These are phyloP conservation scores for Nematodospora valgi DNA, from an alignment of 805 yeast genomes.

Conservation along the genomic window DNA sequence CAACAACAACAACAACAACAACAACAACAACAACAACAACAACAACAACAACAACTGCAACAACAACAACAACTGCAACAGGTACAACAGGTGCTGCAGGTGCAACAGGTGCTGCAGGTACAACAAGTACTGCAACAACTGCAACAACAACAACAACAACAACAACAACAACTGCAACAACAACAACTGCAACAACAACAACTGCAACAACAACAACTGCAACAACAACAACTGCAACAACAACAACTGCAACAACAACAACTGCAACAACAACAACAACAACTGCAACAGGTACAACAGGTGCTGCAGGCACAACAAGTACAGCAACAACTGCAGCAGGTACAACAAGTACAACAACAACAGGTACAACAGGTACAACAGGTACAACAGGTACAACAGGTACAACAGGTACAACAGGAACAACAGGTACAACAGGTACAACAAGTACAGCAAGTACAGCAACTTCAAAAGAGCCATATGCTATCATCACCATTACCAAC, in stretches of 20 bases:
- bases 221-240: conserved; percentile 3
- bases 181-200: conserved; percentile 9
- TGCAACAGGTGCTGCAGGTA: conserved; percentile 3
- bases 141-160: conserved; percentile 3
- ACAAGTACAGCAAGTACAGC: conserved; percentile 1
- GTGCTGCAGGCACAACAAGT: conserved; percentile 6
- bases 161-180: conserved; percentile 6
- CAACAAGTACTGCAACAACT: conserved; percentile 3
- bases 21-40: conserved; percentile 8
- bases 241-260: conserved; percentile 4
- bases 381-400: no score
- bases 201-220: conserved; percentile 8
- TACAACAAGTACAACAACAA: conserved; percentile 7
- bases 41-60: conserved; percentile 5
- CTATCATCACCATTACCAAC: conserved; percentile 1
- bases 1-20: no score
- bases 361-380: conserved; percentile 1
- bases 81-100: background rate
- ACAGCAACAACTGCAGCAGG: conserved; percentile 7
- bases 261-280: conserved; percentile 1
- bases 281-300: background rate
- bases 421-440: conserved; percentile 1
- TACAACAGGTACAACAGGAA: conserved; percentile 5
- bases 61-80: conserved; percentile 6
- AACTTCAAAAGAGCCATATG: background rate